phyloP scores from a whole-genome alignment of 345 rosid genomes.

The Barbarea vulgaris region DNA sequence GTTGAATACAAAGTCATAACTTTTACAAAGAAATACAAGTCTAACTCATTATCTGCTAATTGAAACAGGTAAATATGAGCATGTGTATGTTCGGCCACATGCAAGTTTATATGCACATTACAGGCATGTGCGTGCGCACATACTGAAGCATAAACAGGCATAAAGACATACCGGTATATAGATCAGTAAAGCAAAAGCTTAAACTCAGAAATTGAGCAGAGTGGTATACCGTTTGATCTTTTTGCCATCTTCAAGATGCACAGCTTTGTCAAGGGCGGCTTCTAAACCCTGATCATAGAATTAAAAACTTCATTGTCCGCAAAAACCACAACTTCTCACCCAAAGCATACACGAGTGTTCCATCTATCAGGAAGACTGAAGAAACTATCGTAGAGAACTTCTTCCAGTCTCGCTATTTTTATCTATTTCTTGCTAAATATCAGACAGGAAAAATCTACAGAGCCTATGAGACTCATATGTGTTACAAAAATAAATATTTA shows the following conservation, averaged over 20 bases:
- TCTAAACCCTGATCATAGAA: conserved; percentile 75
- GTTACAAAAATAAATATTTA: not conserved
- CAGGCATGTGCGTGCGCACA: conserved; percentile 1
- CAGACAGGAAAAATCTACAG: conserved; percentile 11
- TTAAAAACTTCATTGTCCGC: conserved; percentile 11
- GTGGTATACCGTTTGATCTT: conserved; percentile 70
- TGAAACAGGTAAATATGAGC: conserved; percentile 14
- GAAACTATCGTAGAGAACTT: conserved; percentile 17
- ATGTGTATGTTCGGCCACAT: conserved; percentile 5
- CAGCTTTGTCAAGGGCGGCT: conserved; percentile 97
- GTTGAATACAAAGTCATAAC: conserved; percentile 15
- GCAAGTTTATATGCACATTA: conserved; percentile 20
- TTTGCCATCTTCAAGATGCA: conserved; percentile 95
- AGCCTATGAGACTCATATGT: not conserved
- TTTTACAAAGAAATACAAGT: conserved; percentile 14
- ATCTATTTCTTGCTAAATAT: conserved; percentile 10
- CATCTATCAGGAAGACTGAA: conserved; percentile 19
- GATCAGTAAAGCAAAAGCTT: conserved; percentile 17
- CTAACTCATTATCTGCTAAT: conserved; percentile 14
- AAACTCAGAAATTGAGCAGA: conserved; percentile 18
- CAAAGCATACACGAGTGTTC: conserved; percentile 5
- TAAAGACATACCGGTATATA: not conserved
- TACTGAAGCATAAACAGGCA: conserved; percentile 19
- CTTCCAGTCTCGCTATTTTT: conserved; percentile 7
- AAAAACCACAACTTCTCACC: conserved; percentile 11